These are phyloP conservation scores for Lolium multiflorum DNA, from an alignment of 176 grass and related monocot genomes.

Conservation along the genomic window DNA sequence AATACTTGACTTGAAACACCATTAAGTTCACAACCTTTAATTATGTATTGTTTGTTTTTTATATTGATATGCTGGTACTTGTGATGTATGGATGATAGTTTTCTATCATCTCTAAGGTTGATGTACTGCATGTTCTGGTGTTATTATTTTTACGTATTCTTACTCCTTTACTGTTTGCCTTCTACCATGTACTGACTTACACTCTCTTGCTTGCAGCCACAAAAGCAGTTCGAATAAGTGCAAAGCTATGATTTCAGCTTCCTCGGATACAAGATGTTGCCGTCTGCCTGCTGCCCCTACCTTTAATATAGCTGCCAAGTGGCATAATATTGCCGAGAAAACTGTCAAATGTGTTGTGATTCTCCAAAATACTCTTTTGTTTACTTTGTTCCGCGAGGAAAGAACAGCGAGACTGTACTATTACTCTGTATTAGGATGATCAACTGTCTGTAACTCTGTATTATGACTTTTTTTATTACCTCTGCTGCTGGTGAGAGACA, in stretches of 20 bases:
- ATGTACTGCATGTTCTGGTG: not conserved
- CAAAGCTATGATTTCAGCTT: slow-evolving; percentile 18
- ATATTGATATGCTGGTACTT: not conserved
- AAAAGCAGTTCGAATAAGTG: slow-evolving; percentile 40
- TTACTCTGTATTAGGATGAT: slow-evolving; percentile 42
- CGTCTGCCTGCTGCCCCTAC: slow-evolving; percentile 18
- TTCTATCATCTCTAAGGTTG: not conserved
- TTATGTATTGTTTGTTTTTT: not conserved
- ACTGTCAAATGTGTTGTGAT: slow-evolving; percentile 31
- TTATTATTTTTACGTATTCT: not conserved
- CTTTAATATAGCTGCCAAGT: slow-evolving; percentile 26
- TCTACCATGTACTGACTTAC: not conserved
- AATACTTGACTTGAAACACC: slow-evolving; percentile 25
- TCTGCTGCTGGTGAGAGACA: slow-evolving; percentile 20
- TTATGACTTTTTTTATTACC: slow-evolving; percentile 16
- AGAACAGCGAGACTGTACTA: slow-evolving; percentile 6
- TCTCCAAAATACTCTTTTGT: slow-evolving; percentile 6
- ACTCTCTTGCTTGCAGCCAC: slow-evolving; percentile 16
- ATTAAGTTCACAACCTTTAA: not conserved
- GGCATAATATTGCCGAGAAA: slow-evolving; percentile 16
- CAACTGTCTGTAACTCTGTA: slow-evolving; percentile 31
- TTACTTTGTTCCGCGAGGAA: slow-evolving; percentile 1
- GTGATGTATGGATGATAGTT: not conserved
- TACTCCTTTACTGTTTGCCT: not conserved
- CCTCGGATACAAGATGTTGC: slow-evolving; percentile 37